Percentiles rank a stretch among this genome's conserved stretches.
These are phyloP conservation scores for Gracilaria caudata DNA, from an alignment of 23 red algal genomes.

Conservation along the genomic window DNA sequence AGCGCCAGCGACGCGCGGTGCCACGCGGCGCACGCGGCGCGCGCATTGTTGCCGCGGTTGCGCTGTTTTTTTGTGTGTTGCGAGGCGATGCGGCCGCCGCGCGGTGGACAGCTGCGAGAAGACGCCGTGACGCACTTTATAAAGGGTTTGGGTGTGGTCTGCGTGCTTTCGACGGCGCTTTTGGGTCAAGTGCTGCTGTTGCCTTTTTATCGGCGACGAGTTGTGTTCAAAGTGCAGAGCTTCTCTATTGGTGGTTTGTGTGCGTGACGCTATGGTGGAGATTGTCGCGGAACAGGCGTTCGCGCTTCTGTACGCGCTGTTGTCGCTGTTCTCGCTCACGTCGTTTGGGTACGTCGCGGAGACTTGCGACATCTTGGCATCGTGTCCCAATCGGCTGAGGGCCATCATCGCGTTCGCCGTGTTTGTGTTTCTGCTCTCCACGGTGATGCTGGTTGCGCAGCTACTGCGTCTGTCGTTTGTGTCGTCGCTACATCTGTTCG, in stretches of 20 bases:
- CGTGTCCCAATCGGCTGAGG: not conserved
- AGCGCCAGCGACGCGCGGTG: no score
- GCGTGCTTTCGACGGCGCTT: no score
- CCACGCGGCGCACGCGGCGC: no score
- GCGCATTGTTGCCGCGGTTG: not conserved
- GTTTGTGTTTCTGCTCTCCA: constrained; percentile 4
- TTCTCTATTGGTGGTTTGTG: not conserved
- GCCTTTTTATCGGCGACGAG: no score
- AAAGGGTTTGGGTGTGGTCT: no score
- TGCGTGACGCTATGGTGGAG: constrained; percentile 15
- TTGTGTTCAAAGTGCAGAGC: not conserved
- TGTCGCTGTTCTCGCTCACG: not conserved
- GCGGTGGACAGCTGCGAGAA: not conserved
- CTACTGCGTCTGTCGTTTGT: not conserved
- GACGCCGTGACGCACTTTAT: no score
- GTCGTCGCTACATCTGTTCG: not conserved
- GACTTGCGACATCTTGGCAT: not conserved
- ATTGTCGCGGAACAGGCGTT: not conserved
- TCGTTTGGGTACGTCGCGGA: not conserved
- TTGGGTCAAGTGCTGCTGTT: no score
- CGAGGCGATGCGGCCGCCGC: not conserved
- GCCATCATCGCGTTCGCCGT: not conserved
- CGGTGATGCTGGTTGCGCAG: not conserved
- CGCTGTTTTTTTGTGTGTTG: no score
- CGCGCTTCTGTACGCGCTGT: constrained; percentile 2